Evolutionary conservation across 2,329 filamentous ascomycete species (phyloP).

Genomic region (Aspergillus vadensis): DNA sequence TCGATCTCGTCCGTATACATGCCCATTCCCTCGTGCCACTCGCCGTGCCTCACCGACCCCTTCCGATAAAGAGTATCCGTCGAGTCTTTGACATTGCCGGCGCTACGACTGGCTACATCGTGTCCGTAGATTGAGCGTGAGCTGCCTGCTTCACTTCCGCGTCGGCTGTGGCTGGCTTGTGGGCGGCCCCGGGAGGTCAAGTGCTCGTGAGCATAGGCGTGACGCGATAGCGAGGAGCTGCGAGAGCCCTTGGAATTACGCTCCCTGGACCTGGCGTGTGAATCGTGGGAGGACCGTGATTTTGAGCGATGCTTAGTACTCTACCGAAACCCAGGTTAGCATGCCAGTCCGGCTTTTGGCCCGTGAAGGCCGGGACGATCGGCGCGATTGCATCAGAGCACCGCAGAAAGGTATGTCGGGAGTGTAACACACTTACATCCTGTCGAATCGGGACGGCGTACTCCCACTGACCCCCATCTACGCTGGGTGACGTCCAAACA

Average conservation of each 20-base stretch:
- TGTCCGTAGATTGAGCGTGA: constrained; percentile 39
- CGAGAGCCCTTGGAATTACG: constrained; percentile 41
- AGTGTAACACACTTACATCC: constrained; percentile 35
- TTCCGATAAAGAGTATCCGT: constrained; percentile 24
- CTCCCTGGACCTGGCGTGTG: constrained; percentile 31
- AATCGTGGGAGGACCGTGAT: constrained; percentile 43
- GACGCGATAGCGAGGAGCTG: constrained; percentile 41
- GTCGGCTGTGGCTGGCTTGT: constrained; percentile 37
- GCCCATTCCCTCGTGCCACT: constrained; percentile 23
- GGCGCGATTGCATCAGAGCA: background rate
- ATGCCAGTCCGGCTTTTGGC: background rate
- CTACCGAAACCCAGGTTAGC: constrained; percentile 21
- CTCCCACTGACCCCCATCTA: constrained; percentile 41
- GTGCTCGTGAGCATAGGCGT: constrained; percentile 35
- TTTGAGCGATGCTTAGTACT: constrained; percentile 31
- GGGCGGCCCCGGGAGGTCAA: constrained; percentile 36
- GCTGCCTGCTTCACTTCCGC: constrained; percentile 43
- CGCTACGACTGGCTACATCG: constrained; percentile 28
- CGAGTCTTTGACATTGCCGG: constrained; percentile 27
- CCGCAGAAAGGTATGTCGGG: background rate
- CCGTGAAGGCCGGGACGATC: background rate
- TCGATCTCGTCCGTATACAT: constrained; percentile 26
- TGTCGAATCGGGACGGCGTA: constrained; percentile 39
- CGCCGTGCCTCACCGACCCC: constrained; percentile 18
- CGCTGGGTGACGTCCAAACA: constrained; percentile 40